Conservation (phyloP, 2,329 filamentous ascomycete species). For the Aspergillus neoniger region DNA sequence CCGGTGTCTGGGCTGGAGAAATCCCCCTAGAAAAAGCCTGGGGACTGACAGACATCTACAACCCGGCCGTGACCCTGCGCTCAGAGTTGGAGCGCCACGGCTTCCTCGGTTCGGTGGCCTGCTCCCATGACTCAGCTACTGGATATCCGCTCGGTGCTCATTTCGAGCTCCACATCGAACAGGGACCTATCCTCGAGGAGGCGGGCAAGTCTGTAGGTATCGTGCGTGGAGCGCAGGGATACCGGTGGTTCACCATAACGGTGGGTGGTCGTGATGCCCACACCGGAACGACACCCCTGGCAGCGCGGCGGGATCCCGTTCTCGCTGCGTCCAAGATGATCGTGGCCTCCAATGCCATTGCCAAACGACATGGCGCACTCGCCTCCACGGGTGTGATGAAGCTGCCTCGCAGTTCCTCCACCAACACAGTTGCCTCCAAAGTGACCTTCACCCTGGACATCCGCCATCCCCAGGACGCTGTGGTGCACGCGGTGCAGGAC, state of each 20-base stretch:
- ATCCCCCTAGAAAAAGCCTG: slow-evolving; percentile 63
- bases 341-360: slow-evolving; percentile 61
- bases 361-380: slow-evolving; percentile 57
- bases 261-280: slow-evolving; percentile 67
- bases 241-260: slow-evolving; percentile 67
- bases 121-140: slow-evolving; percentile 47
- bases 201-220: slow-evolving; percentile 62
- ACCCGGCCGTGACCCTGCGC: slow-evolving; percentile 58
- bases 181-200: slow-evolving; percentile 70
- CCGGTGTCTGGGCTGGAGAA: slow-evolving; percentile 70
- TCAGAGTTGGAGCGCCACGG: slow-evolving; percentile 68
- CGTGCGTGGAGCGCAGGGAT: slow-evolving; percentile 69
- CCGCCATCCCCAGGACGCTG: slow-evolving; percentile 57
- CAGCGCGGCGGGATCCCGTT: slow-evolving; percentile 63
- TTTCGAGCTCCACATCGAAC: slow-evolving; percentile 81
- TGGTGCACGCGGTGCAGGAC: slow-evolving; percentile 57
- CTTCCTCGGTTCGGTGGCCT: slow-evolving; percentile 61
- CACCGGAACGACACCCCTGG: slow-evolving; percentile 69
- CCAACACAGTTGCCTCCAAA: slow-evolving; percentile 67
- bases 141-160: slow-evolving; percentile 68
- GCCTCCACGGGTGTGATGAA: slow-evolving; percentile 67
- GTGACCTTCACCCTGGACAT: slow-evolving; percentile 69
- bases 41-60: slow-evolving; percentile 59
- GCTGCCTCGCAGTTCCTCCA: slow-evolving; percentile 60
- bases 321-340: slow-evolving; percentile 67